phyloP scores from a whole-genome alignment of 495 filamentous ascomycete genomes.

The Chaetomium cochliodes region DNA sequence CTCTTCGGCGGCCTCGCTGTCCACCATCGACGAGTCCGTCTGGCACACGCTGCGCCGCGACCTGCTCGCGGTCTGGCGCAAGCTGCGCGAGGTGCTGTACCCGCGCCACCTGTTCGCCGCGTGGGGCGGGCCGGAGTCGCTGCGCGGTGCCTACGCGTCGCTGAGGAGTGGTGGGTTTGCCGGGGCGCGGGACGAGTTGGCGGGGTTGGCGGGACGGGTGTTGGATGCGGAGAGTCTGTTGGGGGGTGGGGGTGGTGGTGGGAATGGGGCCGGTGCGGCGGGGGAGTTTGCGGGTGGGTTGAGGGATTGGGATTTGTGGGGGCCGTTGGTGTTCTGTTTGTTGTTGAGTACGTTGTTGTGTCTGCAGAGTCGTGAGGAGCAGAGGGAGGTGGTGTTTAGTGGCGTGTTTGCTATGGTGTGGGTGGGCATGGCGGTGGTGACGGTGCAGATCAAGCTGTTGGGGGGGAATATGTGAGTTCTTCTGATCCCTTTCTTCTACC shows the following conservation, averaged over 20 bases:
- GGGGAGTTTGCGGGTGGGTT: constrained; percentile 66
- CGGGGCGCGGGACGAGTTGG: constrained; percentile 63
- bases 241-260: constrained; percentile 82
- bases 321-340: constrained; percentile 89
- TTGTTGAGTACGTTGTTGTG: constrained; percentile 83
- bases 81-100: constrained; percentile 97
- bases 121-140: constrained; percentile 2
- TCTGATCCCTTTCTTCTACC: background rate
- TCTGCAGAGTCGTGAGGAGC: constrained; percentile 66
- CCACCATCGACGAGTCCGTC: constrained; percentile 95
- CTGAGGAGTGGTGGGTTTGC: constrained; percentile 49
- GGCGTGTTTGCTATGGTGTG: constrained; percentile 96
- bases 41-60: constrained; percentile 94
- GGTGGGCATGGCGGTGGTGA: constrained; percentile 95
- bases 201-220: constrained; percentile 55
- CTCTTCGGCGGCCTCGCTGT: constrained; percentile 61
- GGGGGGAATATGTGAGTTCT: constrained; percentile 89
- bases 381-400: constrained; percentile 86
- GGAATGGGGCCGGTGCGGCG: constrained; percentile 60
- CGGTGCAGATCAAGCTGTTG: constrained; percentile 95
- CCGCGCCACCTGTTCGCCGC: constrained; percentile 78
- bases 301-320: constrained; percentile 98
- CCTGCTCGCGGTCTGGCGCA: constrained; percentile 89
- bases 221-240: constrained; percentile 62
- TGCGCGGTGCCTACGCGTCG: constrained; percentile 55